Evolutionary conservation across 352 stramenopile genomes (phyloP), one percentile per base, ranked within the genome.

Genomic region (Phytophthora fragariae): DNA sequence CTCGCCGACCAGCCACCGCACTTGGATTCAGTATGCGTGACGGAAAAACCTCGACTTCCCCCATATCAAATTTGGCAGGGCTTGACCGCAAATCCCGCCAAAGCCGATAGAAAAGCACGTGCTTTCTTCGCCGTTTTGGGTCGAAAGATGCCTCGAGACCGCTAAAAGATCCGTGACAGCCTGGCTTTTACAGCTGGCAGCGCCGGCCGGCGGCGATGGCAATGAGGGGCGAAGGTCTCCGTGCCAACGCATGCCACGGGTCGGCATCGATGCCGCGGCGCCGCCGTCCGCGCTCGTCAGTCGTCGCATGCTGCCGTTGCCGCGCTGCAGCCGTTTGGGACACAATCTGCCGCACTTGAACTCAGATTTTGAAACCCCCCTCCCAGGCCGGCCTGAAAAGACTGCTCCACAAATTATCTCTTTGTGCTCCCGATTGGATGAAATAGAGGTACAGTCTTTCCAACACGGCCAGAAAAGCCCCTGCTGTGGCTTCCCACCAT

Each of bases 41-140:
- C 17, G 14, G 10, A 71, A 83, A 80, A 85, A 84, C 77, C 71
- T 82, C 63, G 67, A 59, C 12, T 2, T 8, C 52, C 27, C 11
- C 10, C 41, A 47, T 70, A 71, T 75, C 73, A 65, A 11, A 0
- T 75, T 75, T 64, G 44, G 53, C 70, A n/a, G 69, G 70, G 62
- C 66, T 59, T 52, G 24, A 8, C 10, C 19, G 15, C 29, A 35
- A 58, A 27, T 62, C 70, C 65, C 44, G 44, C 24, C 52, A 73
- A 78, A 78, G 55, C 33, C 60, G 72, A 81, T 73, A 21, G n/a
- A 60, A 59, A 57, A 49, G 21, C 58, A 6, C 41, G 41, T n/a
- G 44, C 24, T 62, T 64, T 69, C 58, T 66, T 69, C 62, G 72
- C 61, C 63, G 31, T 65, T 71, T 68, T 63, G 63, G 53, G 29